Percentiles rank a stretch among this genome's conserved stretches.
Conservation (phyloP, 139 green algal species). For the Eudorina sp. region DNA sequence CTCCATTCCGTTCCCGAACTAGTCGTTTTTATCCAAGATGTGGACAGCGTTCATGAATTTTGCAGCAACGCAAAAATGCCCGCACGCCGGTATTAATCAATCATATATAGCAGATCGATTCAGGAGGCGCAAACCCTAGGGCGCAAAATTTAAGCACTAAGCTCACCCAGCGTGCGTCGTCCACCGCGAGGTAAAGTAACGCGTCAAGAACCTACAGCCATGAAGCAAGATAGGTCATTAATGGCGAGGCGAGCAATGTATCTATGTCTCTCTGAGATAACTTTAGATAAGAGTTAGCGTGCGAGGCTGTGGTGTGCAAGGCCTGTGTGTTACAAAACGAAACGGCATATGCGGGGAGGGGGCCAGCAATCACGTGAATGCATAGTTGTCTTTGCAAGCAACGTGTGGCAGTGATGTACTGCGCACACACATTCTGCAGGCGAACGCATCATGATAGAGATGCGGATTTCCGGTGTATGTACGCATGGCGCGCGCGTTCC, state of each 20-base stretch:
- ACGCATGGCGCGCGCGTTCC: not conserved
- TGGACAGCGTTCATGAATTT: not conserved
- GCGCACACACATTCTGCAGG: not conserved
- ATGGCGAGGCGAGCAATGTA: not conserved
- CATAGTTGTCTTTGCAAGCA: not conserved
- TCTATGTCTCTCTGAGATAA: not conserved
- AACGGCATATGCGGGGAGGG: too few relatives aligned
- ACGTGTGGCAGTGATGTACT: not conserved
- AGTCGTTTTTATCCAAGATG: not conserved
- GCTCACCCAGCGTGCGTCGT: not conserved
- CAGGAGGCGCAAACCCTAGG: not conserved
- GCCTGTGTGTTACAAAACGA: not conserved
- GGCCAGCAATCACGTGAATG: too few relatives aligned
- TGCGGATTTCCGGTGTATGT: not conserved
- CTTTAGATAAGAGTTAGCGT: not conserved
- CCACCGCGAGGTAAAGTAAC: not conserved
- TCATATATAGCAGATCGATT: not conserved
- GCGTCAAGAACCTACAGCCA: constrained; percentile 23
- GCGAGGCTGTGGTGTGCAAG: not conserved
- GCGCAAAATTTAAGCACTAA: not conserved
- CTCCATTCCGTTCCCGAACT: too few relatives aligned
- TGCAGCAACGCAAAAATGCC: not conserved
- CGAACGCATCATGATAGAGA: too few relatives aligned
- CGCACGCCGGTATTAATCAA: not conserved
- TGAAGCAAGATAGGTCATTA: not conserved